Evolutionary conservation across 1,284 basidiomycete genomes (phyloP).

Genomic region (Meira nashicola): DNA sequence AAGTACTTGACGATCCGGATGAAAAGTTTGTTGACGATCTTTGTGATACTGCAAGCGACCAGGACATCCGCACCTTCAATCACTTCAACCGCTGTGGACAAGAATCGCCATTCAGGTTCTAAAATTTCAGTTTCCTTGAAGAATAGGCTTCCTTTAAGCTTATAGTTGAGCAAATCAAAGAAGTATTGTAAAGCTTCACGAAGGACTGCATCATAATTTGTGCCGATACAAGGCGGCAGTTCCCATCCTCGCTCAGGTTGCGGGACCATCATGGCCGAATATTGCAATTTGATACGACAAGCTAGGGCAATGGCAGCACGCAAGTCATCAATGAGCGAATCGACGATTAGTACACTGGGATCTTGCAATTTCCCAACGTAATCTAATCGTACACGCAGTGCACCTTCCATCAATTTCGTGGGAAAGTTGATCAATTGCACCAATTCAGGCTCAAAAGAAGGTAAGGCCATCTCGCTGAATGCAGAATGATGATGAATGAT

Average conservation of each 20-base stretch:
- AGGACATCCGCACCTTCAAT: constrained; percentile 82
- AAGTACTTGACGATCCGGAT: constrained; percentile 80
- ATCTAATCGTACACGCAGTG: constrained; percentile 79
- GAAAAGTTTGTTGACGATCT: constrained; percentile 56
- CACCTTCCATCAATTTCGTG: constrained; percentile 86
- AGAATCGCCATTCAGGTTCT: constrained; percentile 91
- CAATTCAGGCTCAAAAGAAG: constrained; percentile 87
- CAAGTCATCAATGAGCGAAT: constrained; percentile 91
- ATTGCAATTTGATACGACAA: constrained; percentile 89
- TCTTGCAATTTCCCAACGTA: constrained; percentile 81
- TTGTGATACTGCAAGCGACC: constrained; percentile 62
- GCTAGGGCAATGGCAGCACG: constrained; percentile 87
- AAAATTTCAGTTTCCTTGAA: constrained; percentile 97
- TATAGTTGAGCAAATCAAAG: constrained; percentile 91
- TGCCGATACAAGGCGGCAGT: constrained; percentile 76
- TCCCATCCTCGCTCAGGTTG: constrained; percentile 84
- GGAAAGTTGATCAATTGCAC: constrained; percentile 90
- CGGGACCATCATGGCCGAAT: constrained; percentile 76
- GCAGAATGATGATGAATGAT: constrained; percentile 72
- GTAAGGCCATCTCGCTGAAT: constrained; percentile 79
- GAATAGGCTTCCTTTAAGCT: constrained; percentile 90
- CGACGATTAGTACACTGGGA: constrained; percentile 77
- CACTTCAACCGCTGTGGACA: constrained; percentile 85
- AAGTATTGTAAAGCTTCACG: constrained; percentile 83
- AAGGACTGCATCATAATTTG: constrained; percentile 83